phyloP scores from a whole-genome alignment of 441 rosid species.

The Bruguiera hainesii region DNA sequence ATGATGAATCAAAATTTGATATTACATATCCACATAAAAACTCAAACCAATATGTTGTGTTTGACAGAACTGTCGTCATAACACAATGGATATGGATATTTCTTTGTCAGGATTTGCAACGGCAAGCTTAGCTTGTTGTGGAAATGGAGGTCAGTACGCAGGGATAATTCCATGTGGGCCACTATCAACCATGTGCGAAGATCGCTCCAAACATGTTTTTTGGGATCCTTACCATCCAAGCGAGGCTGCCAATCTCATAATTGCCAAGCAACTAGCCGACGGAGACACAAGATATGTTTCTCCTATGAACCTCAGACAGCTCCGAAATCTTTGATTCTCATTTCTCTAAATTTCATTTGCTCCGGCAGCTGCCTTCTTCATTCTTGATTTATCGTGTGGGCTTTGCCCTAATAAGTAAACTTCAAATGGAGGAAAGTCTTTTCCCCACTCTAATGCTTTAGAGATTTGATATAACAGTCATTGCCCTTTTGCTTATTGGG shows the following conservation, averaged over 20 bases:
- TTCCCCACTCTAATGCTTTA: no score
- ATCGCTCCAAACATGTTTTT: constrained; percentile 74
- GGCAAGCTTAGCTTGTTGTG: constrained; percentile 76
- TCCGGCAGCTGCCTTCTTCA: neutral
- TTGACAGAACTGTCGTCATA: no score
- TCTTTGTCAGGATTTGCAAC: constrained; percentile 53
- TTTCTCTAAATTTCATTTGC: neutral
- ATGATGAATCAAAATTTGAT: no score
- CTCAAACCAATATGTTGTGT: no score
- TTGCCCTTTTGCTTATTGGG: no score
- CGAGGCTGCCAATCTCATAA: constrained; percentile 74
- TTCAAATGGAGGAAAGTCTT: no score
- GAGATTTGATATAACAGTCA: no score
- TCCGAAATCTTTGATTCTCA: constrained; percentile 42
- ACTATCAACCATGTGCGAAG: constrained; percentile 55
- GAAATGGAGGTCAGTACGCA: constrained; percentile 84
- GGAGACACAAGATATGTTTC: constrained; percentile 56
- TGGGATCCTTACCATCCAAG: constrained; percentile 98
- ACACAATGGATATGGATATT: no score
- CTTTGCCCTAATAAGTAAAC: neutral
- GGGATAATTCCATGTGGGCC: constrained; percentile 96
- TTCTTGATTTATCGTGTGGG: neutral
- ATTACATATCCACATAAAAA: no score
- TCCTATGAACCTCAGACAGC: constrained; percentile 73
- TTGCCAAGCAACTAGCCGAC: constrained; percentile 64